phyloP scores from a whole-genome alignment of 768 basidiomycete genomes.

The Lactarius akahatsu region DNA sequence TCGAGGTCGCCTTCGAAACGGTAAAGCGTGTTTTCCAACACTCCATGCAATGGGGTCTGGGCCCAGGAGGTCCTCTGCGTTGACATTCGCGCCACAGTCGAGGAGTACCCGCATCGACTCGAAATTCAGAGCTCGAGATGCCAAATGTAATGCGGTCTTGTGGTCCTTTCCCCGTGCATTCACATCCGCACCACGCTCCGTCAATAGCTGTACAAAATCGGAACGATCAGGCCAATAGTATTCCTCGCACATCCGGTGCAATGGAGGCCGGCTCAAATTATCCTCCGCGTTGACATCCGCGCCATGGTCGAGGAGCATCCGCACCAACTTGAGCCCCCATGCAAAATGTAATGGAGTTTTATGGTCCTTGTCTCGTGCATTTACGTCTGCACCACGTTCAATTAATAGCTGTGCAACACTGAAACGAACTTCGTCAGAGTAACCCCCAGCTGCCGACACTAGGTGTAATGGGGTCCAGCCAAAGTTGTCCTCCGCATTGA shows the following conservation, averaged over 20 bases:
- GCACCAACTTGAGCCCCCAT: no score
- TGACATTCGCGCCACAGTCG: background rate
- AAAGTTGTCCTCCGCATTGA: background rate
- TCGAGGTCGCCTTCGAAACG: rapidly evolving
- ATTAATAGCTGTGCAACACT: background rate
- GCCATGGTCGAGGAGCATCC: no score
- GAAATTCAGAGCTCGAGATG: no score
- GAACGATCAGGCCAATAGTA: background rate
- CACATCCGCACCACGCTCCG: background rate
- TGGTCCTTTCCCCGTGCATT: background rate
- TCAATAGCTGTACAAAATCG: background rate
- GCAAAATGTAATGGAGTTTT: background rate
- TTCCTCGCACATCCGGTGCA: no score
- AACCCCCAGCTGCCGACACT: background rate
- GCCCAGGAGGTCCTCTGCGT: background rate
- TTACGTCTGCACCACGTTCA: background rate
- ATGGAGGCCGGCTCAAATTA: no score
- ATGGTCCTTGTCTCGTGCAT: background rate
- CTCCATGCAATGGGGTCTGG: background rate
- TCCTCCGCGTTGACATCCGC: no score
- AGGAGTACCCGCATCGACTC: background rate
- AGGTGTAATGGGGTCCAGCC: background rate
- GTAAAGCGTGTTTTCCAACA: no score
- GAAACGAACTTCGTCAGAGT: no score
- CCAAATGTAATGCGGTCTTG: no score